A percentile compares a stretch with the other conserved stretches of the same genome.
phyloP scores from a whole-genome alignment of 768 basidiomycete species.

The Mrakia gelida region DNA sequence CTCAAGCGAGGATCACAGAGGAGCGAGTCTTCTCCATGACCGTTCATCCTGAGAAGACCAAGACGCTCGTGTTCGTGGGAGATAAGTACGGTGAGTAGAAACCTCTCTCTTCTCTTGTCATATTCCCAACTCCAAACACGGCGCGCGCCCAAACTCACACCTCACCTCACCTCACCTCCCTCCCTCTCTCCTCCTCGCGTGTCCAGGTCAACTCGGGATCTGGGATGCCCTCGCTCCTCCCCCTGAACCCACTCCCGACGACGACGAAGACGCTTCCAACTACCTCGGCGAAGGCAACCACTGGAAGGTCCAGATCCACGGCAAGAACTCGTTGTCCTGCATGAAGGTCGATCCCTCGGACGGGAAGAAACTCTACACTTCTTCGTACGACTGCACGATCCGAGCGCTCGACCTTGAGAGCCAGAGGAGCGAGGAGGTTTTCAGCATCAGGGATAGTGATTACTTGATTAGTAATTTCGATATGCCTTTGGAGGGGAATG shows the following conservation, averaged over 20 bases:
- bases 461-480: conserved; percentile 47
- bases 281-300: conserved; percentile 33
- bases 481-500: conserved; percentile 41
- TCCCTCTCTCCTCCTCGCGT: too few species aligned
- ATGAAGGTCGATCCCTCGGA: conserved; percentile 45
- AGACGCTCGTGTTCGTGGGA: conserved; percentile 45
- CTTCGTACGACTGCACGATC: conserved; percentile 48
- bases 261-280: conserved; percentile 22
- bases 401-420: conserved; percentile 44
- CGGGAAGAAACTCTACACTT: conserved; percentile 43
- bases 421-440: conserved; percentile 43
- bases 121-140: too few species aligned
- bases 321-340: conserved; percentile 41
- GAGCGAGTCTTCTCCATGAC: conserved; percentile 48
- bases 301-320: conserved; percentile 45
- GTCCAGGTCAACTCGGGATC: conserved; percentile 39
- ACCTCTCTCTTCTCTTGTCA: too few species aligned
- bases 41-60: conserved; percentile 44
- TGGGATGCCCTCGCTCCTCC: conserved; percentile 34
- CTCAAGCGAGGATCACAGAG: conserved; percentile 42
- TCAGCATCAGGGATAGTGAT: conserved; percentile 44
- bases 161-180: too few species aligned
- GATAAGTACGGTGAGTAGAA: conserved; percentile 42
- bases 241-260: conserved; percentile 33
- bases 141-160: too few species aligned